These are phyloP conservation scores for Ceratocystis colombiana DNA, from an alignment of 2,329 filamentous ascomycete species.

Conservation along the genomic window DNA sequence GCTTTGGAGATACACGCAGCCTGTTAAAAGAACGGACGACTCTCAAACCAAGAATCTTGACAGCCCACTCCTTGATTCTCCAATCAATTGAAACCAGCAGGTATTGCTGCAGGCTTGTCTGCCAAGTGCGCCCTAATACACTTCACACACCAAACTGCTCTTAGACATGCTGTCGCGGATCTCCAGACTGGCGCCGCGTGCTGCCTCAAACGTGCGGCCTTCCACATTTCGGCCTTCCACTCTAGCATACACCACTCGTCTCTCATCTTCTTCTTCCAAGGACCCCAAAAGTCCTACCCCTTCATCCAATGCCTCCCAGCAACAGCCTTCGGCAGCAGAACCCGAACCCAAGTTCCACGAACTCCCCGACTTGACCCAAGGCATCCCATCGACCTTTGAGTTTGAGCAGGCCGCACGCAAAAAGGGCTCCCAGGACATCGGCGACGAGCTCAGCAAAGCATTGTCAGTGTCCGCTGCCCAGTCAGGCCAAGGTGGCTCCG, in stretches of 20 bases:
- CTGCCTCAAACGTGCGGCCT: conserved; percentile 26
- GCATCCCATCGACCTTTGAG: conserved; percentile 82
- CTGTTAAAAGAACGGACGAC: neutral
- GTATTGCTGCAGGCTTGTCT: neutral
- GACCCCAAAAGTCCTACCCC: neutral
- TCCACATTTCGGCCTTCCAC: conserved; percentile 26
- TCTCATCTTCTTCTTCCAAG: neutral
- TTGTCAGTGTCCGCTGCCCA: conserved; percentile 34
- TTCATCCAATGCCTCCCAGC: conserved; percentile 11
- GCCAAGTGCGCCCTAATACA: neutral
- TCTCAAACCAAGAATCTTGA: neutral
- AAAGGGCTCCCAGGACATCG: conserved; percentile 25
- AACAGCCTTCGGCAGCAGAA: conserved; percentile 19
- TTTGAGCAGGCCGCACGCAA: conserved; percentile 50
- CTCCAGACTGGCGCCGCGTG: conserved; percentile 17
- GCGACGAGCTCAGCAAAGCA: conserved; percentile 32
- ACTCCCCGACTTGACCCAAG: conserved; percentile 83
- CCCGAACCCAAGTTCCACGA: conserved; percentile 44
- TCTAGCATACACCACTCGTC: conserved; percentile 6
- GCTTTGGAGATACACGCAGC: neutral
- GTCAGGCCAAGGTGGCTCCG: conserved; percentile 25
- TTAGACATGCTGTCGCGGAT: conserved; percentile 14
- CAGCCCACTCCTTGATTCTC: conserved; percentile 1
- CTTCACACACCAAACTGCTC: neutral
- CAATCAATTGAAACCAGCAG: neutral